Base-by-base conservation (phyloP, 176 grass and related monocot species). In the Cenchrus fungigraminus region DNA sequence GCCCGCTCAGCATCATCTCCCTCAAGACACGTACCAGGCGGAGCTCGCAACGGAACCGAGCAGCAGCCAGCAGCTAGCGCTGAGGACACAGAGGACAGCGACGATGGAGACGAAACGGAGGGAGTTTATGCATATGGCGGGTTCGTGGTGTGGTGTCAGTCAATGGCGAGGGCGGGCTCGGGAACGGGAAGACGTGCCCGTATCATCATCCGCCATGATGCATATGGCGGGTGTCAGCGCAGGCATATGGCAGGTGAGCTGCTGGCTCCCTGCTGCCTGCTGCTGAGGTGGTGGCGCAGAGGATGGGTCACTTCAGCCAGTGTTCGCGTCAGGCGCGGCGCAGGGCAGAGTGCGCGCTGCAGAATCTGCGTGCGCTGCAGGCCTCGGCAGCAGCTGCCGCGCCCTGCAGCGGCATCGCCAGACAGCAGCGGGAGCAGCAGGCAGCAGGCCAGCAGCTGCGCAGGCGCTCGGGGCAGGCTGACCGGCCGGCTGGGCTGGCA, bases 241-340 rank as follows among this genome's bases (percentile, higher is more conserved):
- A 76, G 53, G 73, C 37, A 40, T 40, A 40, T 40, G 37, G 37
- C 37, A 40, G 37, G 37, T 40, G 37, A 3, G 37, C 37, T 40
- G 37, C 37, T 40, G 37, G 37, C 37, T 40, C 3, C 37, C 37
- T 40, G 37, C 37, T 4, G 37, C 37, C 37, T 15, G 15, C n/a
- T 44, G 66, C 9, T 20, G 67, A 0, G 17, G 20, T 25, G n/a
- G 69, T 50, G n/a, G 50, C 49, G 74, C 89, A 90, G 82, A 92
- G 92, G 87, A 89, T 91, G 89, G 86, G 94, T 93, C 91, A 97
- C 87, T 89, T 97, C 86, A 75, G 81, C 68, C 94, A 91, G 92
- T 84, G 87, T 74, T 88, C 49, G 78, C 58, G 86, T 12, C 86
- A 81, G 77, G 74, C 12, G 54, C 54, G 16, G 57, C 1, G 77